Evolutionary conservation across 164 flowering plant genomes (phyloP).

Genomic region (Vitis amurensis): DNA sequence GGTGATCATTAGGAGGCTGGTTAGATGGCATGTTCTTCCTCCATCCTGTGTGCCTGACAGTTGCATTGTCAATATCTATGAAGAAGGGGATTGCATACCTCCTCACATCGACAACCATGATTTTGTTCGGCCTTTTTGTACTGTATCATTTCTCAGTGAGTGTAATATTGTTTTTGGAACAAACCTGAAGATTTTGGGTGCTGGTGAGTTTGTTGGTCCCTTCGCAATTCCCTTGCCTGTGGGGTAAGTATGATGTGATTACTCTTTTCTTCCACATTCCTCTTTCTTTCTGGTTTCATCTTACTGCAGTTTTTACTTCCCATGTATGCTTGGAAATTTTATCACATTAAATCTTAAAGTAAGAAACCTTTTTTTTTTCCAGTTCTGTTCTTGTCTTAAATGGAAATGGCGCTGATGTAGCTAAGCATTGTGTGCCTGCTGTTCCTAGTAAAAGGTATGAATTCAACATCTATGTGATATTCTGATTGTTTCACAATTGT

Average conservation of each 20-base stretch:
- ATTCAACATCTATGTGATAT: not conserved
- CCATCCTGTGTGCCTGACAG: conserved; percentile 92
- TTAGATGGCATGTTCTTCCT: conserved; percentile 89
- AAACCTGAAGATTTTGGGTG: conserved; percentile 53
- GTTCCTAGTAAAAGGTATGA: conserved; percentile 85
- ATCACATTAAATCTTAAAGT: conserved; percentile 2
- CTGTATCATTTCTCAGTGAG: conserved; percentile 90
- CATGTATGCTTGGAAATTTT: not conserved
- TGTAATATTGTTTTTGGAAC: conserved; percentile 85
- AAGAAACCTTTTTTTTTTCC: conserved; percentile 3
- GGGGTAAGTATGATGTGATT: conserved; percentile 58
- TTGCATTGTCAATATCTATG: conserved; percentile 95
- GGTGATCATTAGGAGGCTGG: conserved; percentile 76
- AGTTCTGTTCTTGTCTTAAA: conserved; percentile 91
- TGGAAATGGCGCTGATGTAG: conserved; percentile 92
- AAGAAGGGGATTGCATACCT: conserved; percentile 95
- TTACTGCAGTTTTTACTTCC: not conserved
- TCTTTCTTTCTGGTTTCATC: not conserved
- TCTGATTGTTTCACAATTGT: not conserved
- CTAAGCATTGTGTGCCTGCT: conserved; percentile 95
- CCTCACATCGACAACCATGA: conserved; percentile 97
- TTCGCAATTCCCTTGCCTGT: conserved; percentile 70
- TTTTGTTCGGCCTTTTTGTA: conserved; percentile 93
- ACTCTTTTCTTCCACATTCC: not conserved
- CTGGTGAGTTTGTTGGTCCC: conserved; percentile 78